Percentiles rank a stretch among this genome's conserved stretches.
phyloP scores from a whole-genome alignment of 2,329 filamentous ascomycete species.

The Grosmannia clavigera region DNA sequence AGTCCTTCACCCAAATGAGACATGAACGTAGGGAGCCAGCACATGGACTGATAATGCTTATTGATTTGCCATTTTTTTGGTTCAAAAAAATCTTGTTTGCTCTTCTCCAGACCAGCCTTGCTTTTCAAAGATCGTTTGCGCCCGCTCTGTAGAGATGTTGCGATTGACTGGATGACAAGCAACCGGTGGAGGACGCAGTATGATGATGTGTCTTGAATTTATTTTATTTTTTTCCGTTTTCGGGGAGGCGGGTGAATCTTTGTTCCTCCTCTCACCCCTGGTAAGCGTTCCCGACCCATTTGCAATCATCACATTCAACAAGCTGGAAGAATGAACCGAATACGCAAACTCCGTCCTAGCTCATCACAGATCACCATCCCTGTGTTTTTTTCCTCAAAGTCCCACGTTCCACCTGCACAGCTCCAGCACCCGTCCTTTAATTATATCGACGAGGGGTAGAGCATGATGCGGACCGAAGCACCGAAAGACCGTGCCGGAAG shows the following conservation, averaged over 20 bases:
- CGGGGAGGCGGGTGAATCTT: not conserved
- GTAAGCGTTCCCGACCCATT: conserved; percentile 1
- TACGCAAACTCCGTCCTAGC: conserved; percentile 3
- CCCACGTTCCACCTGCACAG: not conserved
- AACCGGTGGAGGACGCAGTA: not conserved
- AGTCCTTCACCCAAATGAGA: not conserved
- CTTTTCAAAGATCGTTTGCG: not conserved
- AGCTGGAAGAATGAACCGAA: conserved; percentile 4
- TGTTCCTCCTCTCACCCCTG: not conserved
- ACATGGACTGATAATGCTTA: not conserved
- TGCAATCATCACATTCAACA: conserved; percentile 2
- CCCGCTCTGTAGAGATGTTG: not conserved
- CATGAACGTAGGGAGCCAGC: not conserved
- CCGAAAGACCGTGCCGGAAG: conserved; percentile 95
- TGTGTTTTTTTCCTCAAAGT: not conserved
- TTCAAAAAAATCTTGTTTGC: not conserved
- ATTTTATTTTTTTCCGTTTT: conserved; percentile 1
- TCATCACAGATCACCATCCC: not conserved
- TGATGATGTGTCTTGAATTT: not conserved
- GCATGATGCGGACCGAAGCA: conserved; percentile 90
- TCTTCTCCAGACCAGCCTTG: not conserved
- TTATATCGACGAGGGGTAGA: conserved; percentile 98
- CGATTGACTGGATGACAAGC: not conserved
- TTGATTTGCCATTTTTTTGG: not conserved
- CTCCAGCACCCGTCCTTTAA: not conserved